phyloP scores from a whole-genome alignment of 768 basidiomycete genomes.

The Leccinum variicolor region DNA sequence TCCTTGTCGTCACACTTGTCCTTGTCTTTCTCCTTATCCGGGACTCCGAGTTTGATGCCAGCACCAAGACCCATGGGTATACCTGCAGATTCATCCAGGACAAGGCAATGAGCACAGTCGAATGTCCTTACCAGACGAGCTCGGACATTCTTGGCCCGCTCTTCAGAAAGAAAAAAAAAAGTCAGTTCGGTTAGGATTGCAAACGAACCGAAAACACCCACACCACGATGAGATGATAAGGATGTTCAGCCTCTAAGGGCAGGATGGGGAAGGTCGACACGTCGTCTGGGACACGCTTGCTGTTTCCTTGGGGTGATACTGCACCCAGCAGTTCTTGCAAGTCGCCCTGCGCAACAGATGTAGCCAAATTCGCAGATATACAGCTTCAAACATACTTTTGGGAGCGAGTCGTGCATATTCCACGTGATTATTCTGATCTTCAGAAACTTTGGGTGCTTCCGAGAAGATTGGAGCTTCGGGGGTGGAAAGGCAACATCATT shows the following conservation, averaged over 20 bases:
- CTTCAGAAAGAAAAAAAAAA: conserved; percentile 30
- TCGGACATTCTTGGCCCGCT: conserved; percentile 79
- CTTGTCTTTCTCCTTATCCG: conserved; percentile 40
- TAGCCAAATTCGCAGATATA: not conserved
- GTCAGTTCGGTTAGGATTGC: conserved; percentile 5
- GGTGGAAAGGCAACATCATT: conserved; percentile 21
- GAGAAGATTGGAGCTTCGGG: conserved; percentile 21
- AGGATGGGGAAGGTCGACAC: conserved; percentile 43
- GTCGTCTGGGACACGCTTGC: conserved; percentile 29
- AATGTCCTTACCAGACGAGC: conserved; percentile 52
- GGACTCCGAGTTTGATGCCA: conserved; percentile 65
- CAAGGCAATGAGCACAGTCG: not conserved
- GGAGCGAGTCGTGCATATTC: conserved; percentile 85
- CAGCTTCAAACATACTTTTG: conserved; percentile 49
- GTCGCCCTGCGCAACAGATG: conserved; percentile 52
- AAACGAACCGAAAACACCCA: conserved; percentile 34
- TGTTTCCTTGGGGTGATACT: conserved; percentile 40
- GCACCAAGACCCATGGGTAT: conserved; percentile 79
- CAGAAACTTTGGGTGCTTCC: conserved; percentile 41
- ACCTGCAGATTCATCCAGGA: conserved; percentile 37
- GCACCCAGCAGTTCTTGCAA: conserved; percentile 67
- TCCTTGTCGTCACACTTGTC: conserved; percentile 31
- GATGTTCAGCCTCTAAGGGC: conserved; percentile 51
- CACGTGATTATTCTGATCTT: conserved; percentile 73
- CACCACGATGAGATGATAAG: conserved; percentile 80